These are phyloP conservation scores for Lipomyces sp. DNA, from an alignment of 805 yeast species.

Conservation along the genomic window DNA sequence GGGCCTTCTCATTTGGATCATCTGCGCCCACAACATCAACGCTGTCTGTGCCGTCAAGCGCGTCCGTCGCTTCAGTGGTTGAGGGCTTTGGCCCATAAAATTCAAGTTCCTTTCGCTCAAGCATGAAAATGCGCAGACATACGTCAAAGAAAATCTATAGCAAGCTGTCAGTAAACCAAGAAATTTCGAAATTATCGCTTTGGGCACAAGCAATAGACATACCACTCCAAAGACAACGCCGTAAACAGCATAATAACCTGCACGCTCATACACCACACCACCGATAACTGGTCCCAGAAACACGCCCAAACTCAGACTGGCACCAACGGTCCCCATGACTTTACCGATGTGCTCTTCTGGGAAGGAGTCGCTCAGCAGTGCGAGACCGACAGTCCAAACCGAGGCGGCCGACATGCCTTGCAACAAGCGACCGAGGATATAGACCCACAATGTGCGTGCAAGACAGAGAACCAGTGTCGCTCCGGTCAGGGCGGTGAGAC, in stretches of 20 bases:
- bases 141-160: too few relatives aligned
- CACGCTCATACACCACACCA: conserved; percentile 36
- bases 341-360: conserved; percentile 34
- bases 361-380: conserved; percentile 36
- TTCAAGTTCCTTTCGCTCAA: conserved; percentile 32
- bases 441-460: conserved; percentile 32
- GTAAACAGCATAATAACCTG: conserved; percentile 38
- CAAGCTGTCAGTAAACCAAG: too few relatives aligned
- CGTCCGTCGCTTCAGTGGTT: not conserved
- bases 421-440: conserved; percentile 35
- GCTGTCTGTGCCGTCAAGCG: not conserved
- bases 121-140: conserved; percentile 35
- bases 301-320: conserved; percentile 35
- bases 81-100: too few relatives aligned
- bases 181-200: too few relatives aligned
- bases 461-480: conserved; percentile 36
- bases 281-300: conserved; percentile 39
- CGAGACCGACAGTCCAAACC: conserved; percentile 40
- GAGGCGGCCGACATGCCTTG: conserved; percentile 39
- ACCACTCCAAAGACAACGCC: conserved; percentile 35
- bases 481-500: conserved; percentile 34
- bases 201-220: too few relatives aligned
- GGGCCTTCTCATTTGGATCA: not conserved
- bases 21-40: not conserved
- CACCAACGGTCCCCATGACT: conserved; percentile 35